These are phyloP conservation scores for Aspergillus thermomutatus DNA, from an alignment of 2,329 filamentous ascomycete species.

Conservation along the genomic window DNA sequence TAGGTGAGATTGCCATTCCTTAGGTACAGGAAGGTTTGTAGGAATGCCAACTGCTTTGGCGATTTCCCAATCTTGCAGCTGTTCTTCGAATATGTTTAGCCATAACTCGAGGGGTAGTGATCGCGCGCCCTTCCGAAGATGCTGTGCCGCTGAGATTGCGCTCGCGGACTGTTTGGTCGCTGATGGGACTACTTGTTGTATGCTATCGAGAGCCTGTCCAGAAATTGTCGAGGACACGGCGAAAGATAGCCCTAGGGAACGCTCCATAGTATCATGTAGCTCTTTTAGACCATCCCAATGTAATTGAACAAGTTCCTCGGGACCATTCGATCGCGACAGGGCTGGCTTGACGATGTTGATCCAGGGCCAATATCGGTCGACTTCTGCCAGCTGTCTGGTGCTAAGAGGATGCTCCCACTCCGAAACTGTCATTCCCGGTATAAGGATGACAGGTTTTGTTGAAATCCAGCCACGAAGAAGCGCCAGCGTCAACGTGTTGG, in stretches of 20 bases:
- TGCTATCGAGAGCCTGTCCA: constrained; percentile 3
- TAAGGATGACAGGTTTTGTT: constrained; percentile 77
- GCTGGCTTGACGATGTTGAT: constrained; percentile 76
- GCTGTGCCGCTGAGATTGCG: constrained; percentile 27
- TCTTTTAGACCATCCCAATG: constrained; percentile 49
- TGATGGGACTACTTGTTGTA: constrained; percentile 7
- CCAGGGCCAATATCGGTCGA: constrained; percentile 82
- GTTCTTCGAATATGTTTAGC: constrained; percentile 76
- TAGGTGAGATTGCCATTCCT: constrained; percentile 66
- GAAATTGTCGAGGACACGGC: constrained; percentile 8
- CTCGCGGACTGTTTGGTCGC: constrained; percentile 48
- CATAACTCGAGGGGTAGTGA: constrained; percentile 79
- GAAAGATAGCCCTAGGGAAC: constrained; percentile 12
- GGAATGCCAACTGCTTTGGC: constrained; percentile 77
- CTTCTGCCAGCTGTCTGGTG: constrained; percentile 79
- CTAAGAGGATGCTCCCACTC: constrained; percentile 92
- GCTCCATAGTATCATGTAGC: constrained; percentile 31
- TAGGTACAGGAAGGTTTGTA: constrained; percentile 69
- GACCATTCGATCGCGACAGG: constrained; percentile 71
- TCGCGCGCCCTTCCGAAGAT: constrained; percentile 21
- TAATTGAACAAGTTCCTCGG: constrained; percentile 46
- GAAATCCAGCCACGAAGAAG: constrained; percentile 83
- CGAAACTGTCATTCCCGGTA: constrained; percentile 82
- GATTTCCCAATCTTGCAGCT: constrained; percentile 85
- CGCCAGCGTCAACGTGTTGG: constrained; percentile 76